Base-by-base conservation (phyloP, 2,329 filamentous ascomycete genomes). In the Harringtonia aguacate region DNA sequence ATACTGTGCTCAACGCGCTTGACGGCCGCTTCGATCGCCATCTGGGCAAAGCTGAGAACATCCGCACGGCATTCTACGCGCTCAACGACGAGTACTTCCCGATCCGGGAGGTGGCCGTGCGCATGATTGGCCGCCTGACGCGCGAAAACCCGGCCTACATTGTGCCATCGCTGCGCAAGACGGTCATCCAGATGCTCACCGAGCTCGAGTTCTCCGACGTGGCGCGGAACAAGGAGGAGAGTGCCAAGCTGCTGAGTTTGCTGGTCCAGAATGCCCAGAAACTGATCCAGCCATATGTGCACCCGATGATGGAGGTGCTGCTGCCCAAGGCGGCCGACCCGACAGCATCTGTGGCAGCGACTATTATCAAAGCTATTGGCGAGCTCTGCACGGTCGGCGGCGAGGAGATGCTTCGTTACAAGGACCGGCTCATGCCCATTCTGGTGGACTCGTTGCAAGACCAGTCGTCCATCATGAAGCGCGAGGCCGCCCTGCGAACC, bases 171-270 rank as follows among this genome's bases (percentile, higher is more conserved):
- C 65, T 98, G 33, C 84, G 92, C 50, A 98, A 98, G 63, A 84
- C 94, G 7, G 77, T 98, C 22, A 89, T 98, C 46, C 94, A 98
- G 62, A 81, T 98, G 61, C 74, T 98, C 48, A 98, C 92, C 0
- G 90, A 95, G 56, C 82, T 98, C 20, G 89, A 95, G 55, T 97
- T 95, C 56, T 94, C 92, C 8, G 94, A 94, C 59, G 92, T 90
- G 41, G 77, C 90, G 8, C 79, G 87, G 38, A 94, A 90, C 63
- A 97, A 97, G 62, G 90, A 97, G 63, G 92, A 98, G 61, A 95
- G 89, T 55, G 89, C 92, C 10, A 89, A 88, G 58, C 70, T 98
- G 4, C 82, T 98, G 50, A 94, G 89, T 53, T 77, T 97, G 45
- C 77, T 98, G 33, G 90, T 97, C 8, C 84, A 88, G 50, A 94